Base-by-base conservation (phyloP, 805 yeast genomes). In the Wickerhamiella galacta region DNA sequence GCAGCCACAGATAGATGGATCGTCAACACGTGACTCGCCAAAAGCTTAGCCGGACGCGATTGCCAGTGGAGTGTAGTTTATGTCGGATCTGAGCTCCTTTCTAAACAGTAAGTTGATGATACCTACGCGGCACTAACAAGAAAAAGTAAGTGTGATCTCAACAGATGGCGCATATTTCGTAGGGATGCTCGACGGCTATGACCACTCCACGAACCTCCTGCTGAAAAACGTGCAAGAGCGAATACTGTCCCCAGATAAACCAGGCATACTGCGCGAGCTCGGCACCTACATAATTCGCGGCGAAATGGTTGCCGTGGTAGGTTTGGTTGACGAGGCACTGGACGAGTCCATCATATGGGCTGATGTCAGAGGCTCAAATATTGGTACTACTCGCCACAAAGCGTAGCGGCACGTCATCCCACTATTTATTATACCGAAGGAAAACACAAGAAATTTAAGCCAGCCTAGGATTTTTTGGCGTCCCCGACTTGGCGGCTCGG, bases 201-300 rank as follows among this genome's bases (percentile, higher is more conserved):
- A 56, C 36, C 54, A 53, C 27, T 33, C 56, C 20, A 54, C 58
- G 2, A 56, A 56, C 31, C 23, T 56, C n/a, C 43, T 51, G 6
- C 43, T 56, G 14, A 31, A 49, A 3, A 28, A 45, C 19, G 37
- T 58, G 3, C 34, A 46, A 28, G 52, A 47, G 26, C 44, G 60
- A 6, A 33, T 49, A 25, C 42, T 44, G 7, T 25, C 50, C 2
- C 45, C 49, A 7, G 48, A 44, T 12, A 45, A 42, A 19, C 46
- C 45, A 0, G 32, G 49, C 2, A 41, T 41, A 12, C 41, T 40
- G 5, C 41, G 42, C 9, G 43, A 49, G 11, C 36, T 54, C n/a
- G 61, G 61, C 4, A 35, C 52, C 2, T 52, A 53, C 40, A 32
- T 56, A 15, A 28, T 56, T 8, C 46, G 61, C 12, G 61, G 61